These are phyloP conservation scores for Malania oleifera DNA, from an alignment of 164 flowering plant species.

Conservation along the genomic window DNA sequence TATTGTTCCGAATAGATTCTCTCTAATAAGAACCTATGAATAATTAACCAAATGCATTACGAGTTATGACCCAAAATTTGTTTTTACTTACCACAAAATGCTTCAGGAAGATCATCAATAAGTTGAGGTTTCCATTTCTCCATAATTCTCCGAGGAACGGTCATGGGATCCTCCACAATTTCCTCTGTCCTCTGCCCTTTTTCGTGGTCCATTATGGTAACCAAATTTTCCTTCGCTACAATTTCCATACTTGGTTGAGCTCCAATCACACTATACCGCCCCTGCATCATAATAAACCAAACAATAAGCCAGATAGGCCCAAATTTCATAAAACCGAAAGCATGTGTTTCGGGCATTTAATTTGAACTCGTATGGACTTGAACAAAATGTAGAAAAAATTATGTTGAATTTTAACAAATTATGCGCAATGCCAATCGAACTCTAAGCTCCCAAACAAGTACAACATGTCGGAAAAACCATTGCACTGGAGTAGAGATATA, in stretches of 20 bases:
- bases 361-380: too few relatives aligned
- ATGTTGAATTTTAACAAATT: too few relatives aligned
- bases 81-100: constrained; percentile 59
- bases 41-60: too few relatives aligned
- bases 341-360: too few relatives aligned
- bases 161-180: constrained; percentile 71
- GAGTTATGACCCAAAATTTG: neutral
- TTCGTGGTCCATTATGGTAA: constrained; percentile 70
- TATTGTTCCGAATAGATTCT: too few relatives aligned
- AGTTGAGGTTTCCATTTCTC: constrained; percentile 65
- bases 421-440: too few relatives aligned
- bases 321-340: too few relatives aligned
- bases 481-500: neutral
- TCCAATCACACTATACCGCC: constrained; percentile 83
- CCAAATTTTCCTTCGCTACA: constrained; percentile 70
- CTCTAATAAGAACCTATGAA: too few relatives aligned
- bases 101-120: constrained; percentile 71
- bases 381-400: constrained; percentile 2
- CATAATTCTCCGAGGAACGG: constrained; percentile 54
- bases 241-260: constrained; percentile 83
- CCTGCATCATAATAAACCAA: constrained; percentile 34
- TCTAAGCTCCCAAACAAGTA: too few relatives aligned
- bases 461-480: neutral
- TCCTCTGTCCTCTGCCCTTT: constrained; percentile 58
- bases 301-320: neutral